A percentile compares a stretch with the other conserved stretches of the same genome.
Evolutionary conservation across 2,329 filamentous ascomycete species (phyloP).

Genomic region (Ceratocystis huliohia): DNA sequence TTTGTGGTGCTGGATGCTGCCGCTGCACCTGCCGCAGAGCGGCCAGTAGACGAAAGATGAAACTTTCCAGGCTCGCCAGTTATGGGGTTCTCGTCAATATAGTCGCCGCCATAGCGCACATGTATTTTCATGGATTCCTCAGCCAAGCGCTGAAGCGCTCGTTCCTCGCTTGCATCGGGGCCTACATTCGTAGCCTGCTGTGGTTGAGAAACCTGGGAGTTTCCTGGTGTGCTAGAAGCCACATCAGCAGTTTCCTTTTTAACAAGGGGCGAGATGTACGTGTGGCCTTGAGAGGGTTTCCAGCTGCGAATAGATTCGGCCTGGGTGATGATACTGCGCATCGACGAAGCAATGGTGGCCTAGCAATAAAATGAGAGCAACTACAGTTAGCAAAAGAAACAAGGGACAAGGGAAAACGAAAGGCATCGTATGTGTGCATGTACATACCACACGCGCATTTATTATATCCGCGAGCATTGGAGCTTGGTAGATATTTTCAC

Average conservation of each 20-base stretch:
- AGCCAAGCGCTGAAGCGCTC: slow-evolving; percentile 36
- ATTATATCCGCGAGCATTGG: slow-evolving; percentile 48
- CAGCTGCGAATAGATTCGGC: slow-evolving; percentile 41
- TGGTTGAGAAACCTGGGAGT: slow-evolving; percentile 24
- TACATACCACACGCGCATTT: slow-evolving; percentile 43
- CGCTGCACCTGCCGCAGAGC: slow-evolving; percentile 15
- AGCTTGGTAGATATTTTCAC: slow-evolving; percentile 55
- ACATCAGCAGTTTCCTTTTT: slow-evolving; percentile 24
- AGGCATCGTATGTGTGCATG: not conserved
- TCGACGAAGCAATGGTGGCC: slow-evolving; percentile 43
- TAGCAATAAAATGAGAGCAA: slow-evolving; percentile 23
- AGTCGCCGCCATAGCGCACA: slow-evolving; percentile 48
- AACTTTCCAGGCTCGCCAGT: slow-evolving; percentile 54
- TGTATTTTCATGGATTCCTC: slow-evolving; percentile 48
- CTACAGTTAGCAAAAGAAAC: not conserved
- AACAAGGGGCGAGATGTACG: slow-evolving; percentile 34
- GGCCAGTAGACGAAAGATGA: slow-evolving; percentile 49
- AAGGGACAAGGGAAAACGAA: not conserved
- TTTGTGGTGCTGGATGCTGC: not conserved
- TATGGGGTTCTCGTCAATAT: slow-evolving; percentile 56
- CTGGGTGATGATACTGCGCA: slow-evolving; percentile 41
- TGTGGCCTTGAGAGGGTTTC: slow-evolving; percentile 42
- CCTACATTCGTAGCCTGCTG: slow-evolving; percentile 7
- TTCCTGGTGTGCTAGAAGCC: slow-evolving; percentile 25
- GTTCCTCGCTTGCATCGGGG: slow-evolving; percentile 29